A percentile compares a stretch with the other conserved stretches of the same genome.
Evolutionary conservation across 2,329 filamentous ascomycete species (phyloP).

Genomic region (Sporothrix phasma): DNA sequence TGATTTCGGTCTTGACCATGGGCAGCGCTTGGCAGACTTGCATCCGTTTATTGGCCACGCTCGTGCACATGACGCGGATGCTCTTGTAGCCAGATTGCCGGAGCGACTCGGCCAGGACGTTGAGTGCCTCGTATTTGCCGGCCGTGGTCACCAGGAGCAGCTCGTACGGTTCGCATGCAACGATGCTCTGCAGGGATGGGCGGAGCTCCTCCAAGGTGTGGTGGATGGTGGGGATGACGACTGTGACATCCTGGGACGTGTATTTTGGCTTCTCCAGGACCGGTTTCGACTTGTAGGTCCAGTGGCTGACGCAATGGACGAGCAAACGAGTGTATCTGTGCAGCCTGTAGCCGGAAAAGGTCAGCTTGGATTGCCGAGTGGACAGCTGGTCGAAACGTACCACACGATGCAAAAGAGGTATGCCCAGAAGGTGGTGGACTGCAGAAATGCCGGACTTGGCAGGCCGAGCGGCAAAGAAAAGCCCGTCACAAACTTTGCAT

Average conservation of each 20-base stretch:
- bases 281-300: constrained; percentile 75
- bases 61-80: constrained; percentile 64
- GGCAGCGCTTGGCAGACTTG: constrained; percentile 90
- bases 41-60: constrained; percentile 87
- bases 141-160: constrained; percentile 82
- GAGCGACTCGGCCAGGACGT: constrained; percentile 55
- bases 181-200: constrained; percentile 68
- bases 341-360: constrained; percentile 42
- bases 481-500: background rate
- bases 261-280: constrained; percentile 73
- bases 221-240: constrained; percentile 88
- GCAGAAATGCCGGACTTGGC: constrained; percentile 24
- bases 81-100: constrained; percentile 36
- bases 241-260: constrained; percentile 76
- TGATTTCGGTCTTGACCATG: constrained; percentile 71
- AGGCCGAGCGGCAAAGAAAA: background rate
- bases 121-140: constrained; percentile 60
- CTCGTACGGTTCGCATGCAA: constrained; percentile 58
- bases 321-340: constrained; percentile 81
- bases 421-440: constrained; percentile 39
- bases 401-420: constrained; percentile 34
- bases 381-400: constrained; percentile 25
- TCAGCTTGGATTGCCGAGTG: background rate
- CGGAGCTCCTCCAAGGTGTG: constrained; percentile 75
- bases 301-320: constrained; percentile 77